A percentile compares a stretch with the other conserved stretches of the same genome.
Evolutionary conservation across 768 basidiomycete genomes (phyloP).

Genomic region (Tricholoma bakamatsutake): DNA sequence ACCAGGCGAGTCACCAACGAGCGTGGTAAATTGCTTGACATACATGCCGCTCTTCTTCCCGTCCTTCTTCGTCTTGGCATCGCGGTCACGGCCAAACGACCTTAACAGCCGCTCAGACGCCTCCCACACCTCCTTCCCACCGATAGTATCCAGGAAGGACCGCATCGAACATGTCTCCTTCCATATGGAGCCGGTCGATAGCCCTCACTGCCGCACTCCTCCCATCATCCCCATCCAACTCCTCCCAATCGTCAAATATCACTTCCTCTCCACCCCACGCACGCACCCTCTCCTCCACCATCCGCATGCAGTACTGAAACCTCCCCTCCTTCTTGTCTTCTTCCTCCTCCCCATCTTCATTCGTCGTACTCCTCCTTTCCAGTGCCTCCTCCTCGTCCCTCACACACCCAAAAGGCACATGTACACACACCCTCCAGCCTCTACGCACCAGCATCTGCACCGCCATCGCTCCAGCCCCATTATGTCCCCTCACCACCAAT

Average conservation of each 20-base stretch:
- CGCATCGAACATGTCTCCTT: conserved; percentile 66
- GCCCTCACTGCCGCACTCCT: conserved; percentile 44
- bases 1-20: conserved; percentile 66
- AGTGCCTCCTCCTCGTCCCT: conserved; percentile 7
- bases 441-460: conserved; percentile 67
- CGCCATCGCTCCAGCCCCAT: conserved; percentile 70
- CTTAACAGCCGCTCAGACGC: conserved; percentile 59
- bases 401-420: conserved; percentile 33
- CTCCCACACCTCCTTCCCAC: conserved; percentile 77
- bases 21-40: conserved; percentile 65
- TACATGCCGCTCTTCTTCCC: conserved; percentile 19
- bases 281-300: conserved; percentile 49
- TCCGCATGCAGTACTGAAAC: conserved; percentile 36
- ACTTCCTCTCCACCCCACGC: conserved; percentile 76
- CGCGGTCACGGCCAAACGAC: conserved; percentile 13
- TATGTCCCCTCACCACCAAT: conserved; percentile 69
- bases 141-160: conserved; percentile 82
- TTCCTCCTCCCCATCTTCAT: background rate
- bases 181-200: conserved; percentile 43
- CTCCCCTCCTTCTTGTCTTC: conserved; percentile 28
- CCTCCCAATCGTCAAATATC: conserved; percentile 56
- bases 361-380: background rate
- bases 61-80: conserved; percentile 13
- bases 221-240: conserved; percentile 30
- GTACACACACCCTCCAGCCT: conserved; percentile 74